A percentile compares a stretch with the other conserved stretches of the same genome.
Evolutionary conservation across 2,329 filamentous ascomycete genomes (phyloP).

Genomic region (Nakataea oryzae): DNA sequence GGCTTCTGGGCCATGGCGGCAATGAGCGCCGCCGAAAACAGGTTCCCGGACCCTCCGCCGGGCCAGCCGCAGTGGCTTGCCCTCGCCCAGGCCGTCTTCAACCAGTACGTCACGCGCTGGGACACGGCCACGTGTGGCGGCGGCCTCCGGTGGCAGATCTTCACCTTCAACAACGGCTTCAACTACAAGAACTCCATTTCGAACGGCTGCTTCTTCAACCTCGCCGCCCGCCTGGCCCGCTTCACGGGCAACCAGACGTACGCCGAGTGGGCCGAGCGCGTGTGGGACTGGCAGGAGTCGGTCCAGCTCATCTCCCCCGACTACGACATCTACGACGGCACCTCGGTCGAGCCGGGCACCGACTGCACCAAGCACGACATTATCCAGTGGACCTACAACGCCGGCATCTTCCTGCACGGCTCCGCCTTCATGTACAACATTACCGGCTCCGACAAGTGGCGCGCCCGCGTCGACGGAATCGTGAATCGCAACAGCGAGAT

Average conservation of each 20-base stretch:
- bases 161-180: conserved; percentile 62
- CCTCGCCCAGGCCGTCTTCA: conserved; percentile 69
- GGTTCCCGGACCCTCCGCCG: conserved; percentile 56
- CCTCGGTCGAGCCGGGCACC: conserved; percentile 25
- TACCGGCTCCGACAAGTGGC: conserved; percentile 42
- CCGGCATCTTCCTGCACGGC: conserved; percentile 54
- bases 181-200: conserved; percentile 60
- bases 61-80: conserved; percentile 66
- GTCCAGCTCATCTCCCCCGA: conserved; percentile 45
- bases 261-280: conserved; percentile 59
- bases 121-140: conserved; percentile 56
- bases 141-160: conserved; percentile 80
- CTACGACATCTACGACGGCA: conserved; percentile 49
- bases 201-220: conserved; percentile 61
- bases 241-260: conserved; percentile 77
- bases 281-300: conserved; percentile 54
- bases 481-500: conserved; percentile 35
- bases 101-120: conserved; percentile 65
- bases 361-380: conserved; percentile 42
- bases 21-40: conserved; percentile 67
- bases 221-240: conserved; percentile 59
- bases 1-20: conserved; percentile 81
- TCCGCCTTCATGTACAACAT: conserved; percentile 53
- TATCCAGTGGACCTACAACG: conserved; percentile 61
- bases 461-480: conserved; percentile 47